phyloP scores from a whole-genome alignment of 1,284 basidiomycete species.

The Inonotus obliquus region DNA sequence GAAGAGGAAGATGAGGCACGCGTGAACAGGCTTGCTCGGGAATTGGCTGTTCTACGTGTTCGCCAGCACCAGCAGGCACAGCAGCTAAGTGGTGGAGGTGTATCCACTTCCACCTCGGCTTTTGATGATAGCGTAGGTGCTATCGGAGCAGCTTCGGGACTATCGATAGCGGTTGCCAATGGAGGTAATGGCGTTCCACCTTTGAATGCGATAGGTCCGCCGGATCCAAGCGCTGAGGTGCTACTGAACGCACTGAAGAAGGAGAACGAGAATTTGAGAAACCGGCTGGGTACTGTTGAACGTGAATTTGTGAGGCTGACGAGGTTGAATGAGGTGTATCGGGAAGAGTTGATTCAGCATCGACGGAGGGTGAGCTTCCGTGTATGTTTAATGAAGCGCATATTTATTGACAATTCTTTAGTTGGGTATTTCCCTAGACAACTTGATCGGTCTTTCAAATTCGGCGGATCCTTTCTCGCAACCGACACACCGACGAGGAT shows the following conservation, averaged over 20 bases:
- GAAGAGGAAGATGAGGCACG: slow-evolving; percentile 78
- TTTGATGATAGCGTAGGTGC: slow-evolving; percentile 25
- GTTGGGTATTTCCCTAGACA: slow-evolving; percentile 71
- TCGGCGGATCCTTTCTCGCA: slow-evolving; percentile 63
- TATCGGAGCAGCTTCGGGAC: slow-evolving; percentile 12
- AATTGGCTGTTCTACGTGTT: slow-evolving; percentile 59
- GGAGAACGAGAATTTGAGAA: slow-evolving; percentile 71
- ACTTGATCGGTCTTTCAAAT: slow-evolving; percentile 57
- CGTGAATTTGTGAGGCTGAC: slow-evolving; percentile 67
- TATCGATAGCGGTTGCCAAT: slow-evolving; percentile 22
- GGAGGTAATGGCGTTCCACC: slow-evolving; percentile 22
- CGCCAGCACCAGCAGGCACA: slow-evolving; percentile 39
- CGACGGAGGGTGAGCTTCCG: slow-evolving; percentile 56
- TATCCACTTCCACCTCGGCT: background rate
- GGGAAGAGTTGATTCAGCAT: slow-evolving; percentile 75
- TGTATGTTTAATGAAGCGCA: too few species aligned
- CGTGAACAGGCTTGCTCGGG: slow-evolving; percentile 67
- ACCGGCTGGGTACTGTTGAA: slow-evolving; percentile 62
- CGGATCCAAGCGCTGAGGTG: slow-evolving; percentile 52
- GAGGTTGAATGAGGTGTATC: slow-evolving; percentile 72
- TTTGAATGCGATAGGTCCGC: slow-evolving; percentile 26
- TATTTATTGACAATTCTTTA: slow-evolving; percentile 28
- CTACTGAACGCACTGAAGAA: slow-evolving; percentile 69
- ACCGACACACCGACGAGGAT: slow-evolving; percentile 54
- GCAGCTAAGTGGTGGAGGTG: slow-evolving; percentile 22